A percentile compares a stretch with the other conserved stretches of the same genome.
These are phyloP conservation scores for Lepidium africanum DNA, from an alignment of 345 rosid species.

Conservation along the genomic window DNA sequence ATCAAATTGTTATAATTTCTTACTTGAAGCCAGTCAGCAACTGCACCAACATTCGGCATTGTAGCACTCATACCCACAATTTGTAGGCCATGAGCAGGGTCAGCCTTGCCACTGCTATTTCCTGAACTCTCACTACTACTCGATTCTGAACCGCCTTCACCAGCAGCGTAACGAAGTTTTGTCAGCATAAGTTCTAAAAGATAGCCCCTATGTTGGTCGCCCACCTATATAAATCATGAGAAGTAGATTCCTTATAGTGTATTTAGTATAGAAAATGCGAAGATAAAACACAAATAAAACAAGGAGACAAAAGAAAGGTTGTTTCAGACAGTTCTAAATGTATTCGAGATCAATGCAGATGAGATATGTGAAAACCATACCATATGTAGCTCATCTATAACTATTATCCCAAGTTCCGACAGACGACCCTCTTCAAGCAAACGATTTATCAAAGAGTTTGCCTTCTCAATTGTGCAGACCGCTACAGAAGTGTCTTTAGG, in stretches of 20 bases:
- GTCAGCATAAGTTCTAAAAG: conserved; percentile 93
- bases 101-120: conserved; percentile 69
- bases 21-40: conserved; percentile 99
- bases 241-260: conserved; percentile 3
- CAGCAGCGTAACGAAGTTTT: conserved; percentile 95
- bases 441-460: conserved; percentile 77
- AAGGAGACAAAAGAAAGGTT: conserved; percentile 19
- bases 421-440: conserved; percentile 94
- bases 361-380: conserved; percentile 33
- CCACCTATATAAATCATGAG: conserved; percentile 53
- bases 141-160: conserved; percentile 76
- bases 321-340: conserved; percentile 6
- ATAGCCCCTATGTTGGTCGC: conserved; percentile 93
- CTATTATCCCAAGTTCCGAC: conserved; percentile 88
- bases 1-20: conserved; percentile 24
- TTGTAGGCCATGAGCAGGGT: conserved; percentile 78
- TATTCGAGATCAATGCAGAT: conserved; percentile 6
- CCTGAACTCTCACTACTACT: conserved; percentile 87
- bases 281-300: conserved; percentile 8
- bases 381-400: conserved; percentile 98
- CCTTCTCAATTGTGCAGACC: conserved; percentile 99
- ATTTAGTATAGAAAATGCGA: neutral
- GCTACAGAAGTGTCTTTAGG: conserved; percentile 96
- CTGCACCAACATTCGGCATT: conserved; percentile 96
- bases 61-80: conserved; percentile 99